phyloP scores from a whole-genome alignment of 140 eudicot genomes.

The Stevia rebaudiana region DNA sequence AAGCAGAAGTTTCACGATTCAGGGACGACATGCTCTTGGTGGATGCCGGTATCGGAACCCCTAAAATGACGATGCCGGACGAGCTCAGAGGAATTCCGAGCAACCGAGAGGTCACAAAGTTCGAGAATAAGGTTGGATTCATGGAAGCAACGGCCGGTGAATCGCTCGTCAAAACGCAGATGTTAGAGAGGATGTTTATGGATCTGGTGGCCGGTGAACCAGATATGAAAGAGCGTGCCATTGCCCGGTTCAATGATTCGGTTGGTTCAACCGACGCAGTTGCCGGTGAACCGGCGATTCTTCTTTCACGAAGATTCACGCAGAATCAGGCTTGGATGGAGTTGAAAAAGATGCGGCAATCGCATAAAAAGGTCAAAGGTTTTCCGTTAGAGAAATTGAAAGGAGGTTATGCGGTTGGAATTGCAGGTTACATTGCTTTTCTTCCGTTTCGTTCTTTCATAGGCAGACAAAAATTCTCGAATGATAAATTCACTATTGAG shows the following conservation, averaged over 20 bases:
- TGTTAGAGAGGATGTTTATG: conserved; percentile 44
- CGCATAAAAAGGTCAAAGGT: conserved; percentile 35
- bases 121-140: conserved; percentile 35
- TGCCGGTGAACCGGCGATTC: conserved; percentile 26
- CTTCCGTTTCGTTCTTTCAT: conserved; percentile 10
- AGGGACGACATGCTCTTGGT: conserved; percentile 18
- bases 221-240: conserved; percentile 31
- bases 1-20: conserved; percentile 21
- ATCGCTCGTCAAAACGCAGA: conserved; percentile 24
- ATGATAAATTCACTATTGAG: conserved; percentile 14
- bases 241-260: conserved; percentile 35
- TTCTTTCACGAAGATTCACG: conserved; percentile 36
- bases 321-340: conserved; percentile 42
- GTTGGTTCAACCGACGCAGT: conserved; percentile 32
- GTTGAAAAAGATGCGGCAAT: conserved; percentile 26
- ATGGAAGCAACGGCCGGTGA: conserved; percentile 26
- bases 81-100: conserved; percentile 20
- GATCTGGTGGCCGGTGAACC: conserved; percentile 52
- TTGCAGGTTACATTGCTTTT: conserved; percentile 43
- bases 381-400: conserved; percentile 35
- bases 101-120: conserved; percentile 5
- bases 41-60: conserved; percentile 24
- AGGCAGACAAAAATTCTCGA: not conserved
- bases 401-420: conserved; percentile 47
- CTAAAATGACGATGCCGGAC: conserved; percentile 24